Conservation (phyloP, 441 rosid species). For the Monsonia emarginata region DNA sequence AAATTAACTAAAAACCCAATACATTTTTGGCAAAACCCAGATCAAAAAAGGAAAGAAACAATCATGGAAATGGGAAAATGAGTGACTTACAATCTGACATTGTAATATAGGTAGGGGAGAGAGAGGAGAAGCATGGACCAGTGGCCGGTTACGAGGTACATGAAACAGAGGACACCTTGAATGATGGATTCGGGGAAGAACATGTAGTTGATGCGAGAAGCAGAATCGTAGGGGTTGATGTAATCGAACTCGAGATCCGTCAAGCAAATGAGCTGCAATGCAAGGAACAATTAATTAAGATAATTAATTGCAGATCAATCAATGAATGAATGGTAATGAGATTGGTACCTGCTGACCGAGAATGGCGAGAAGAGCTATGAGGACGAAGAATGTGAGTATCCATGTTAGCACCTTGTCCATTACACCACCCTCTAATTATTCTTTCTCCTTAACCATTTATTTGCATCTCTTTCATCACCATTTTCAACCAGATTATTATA, state of each 20-base stretch:
- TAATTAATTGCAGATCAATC: not conserved
- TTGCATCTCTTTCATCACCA: too few relatives aligned
- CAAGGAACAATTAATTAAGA: slow-evolving; percentile 7
- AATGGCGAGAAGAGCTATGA: slow-evolving; percentile 26
- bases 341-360: slow-evolving; percentile 32
- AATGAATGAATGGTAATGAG: not conserved
- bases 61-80: not conserved
- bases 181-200: slow-evolving; percentile 28
- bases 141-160: slow-evolving; percentile 25
- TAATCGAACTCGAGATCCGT: slow-evolving; percentile 32
- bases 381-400: slow-evolving; percentile 27
- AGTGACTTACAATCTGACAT: slow-evolving; percentile 25
- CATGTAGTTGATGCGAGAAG: slow-evolving; percentile 20
- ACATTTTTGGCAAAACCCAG: not conserved
- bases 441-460: too few relatives aligned
- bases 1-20: not conserved
- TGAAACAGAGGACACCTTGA: slow-evolving; percentile 28
- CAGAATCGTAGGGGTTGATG: slow-evolving; percentile 31
- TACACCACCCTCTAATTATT: not conserved
- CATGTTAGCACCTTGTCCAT: not conserved
- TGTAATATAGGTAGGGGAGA: slow-evolving; percentile 26
- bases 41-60: not conserved
- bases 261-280: slow-evolving; percentile 34
- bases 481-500: too few relatives aligned
- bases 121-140: slow-evolving; percentile 25